Evolutionary conservation across 768 basidiomycete species (phyloP).

Genomic region (Trametes coccinea): DNA sequence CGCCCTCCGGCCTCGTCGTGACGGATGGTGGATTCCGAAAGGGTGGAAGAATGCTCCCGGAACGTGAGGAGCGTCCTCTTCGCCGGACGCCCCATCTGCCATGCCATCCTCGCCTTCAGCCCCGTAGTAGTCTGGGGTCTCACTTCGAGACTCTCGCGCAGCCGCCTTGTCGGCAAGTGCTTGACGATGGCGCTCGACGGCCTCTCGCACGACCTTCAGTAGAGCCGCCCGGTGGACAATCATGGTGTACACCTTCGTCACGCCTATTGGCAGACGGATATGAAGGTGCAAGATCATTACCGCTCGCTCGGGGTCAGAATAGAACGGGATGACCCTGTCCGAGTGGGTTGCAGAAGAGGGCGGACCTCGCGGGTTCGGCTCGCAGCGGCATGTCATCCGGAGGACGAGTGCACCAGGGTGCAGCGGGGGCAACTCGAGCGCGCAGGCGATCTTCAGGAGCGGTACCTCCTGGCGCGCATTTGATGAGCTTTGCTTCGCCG

Average conservation of each 20-base stretch:
- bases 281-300: slow-evolving; percentile 27
- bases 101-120: neutral
- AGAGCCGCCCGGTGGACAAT: slow-evolving; percentile 29
- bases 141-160: neutral
- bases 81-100: neutral
- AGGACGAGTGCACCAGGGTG: slow-evolving; percentile 14
- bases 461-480: neutral
- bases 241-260: slow-evolving; percentile 24
- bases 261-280: slow-evolving; percentile 2
- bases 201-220: slow-evolving; percentile 3
- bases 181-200: neutral
- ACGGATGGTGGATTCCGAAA: neutral
- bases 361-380: slow-evolving; percentile 27
- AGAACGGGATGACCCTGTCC: slow-evolving; percentile 21
- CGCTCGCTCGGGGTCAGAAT: slow-evolving; percentile 25
- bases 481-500: neutral
- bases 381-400: slow-evolving; percentile 31
- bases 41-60: neutral
- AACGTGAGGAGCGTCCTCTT: neutral
- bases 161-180: neutral
- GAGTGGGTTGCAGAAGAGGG: slow-evolving; percentile 1
- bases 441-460: slow-evolving; percentile 16
- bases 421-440: slow-evolving; percentile 25
- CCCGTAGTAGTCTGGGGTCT: neutral
- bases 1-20: too few relatives aligned